Conservation (phyloP, 1,284 basidiomycete species). For the Heterobasidion irregulare region DNA sequence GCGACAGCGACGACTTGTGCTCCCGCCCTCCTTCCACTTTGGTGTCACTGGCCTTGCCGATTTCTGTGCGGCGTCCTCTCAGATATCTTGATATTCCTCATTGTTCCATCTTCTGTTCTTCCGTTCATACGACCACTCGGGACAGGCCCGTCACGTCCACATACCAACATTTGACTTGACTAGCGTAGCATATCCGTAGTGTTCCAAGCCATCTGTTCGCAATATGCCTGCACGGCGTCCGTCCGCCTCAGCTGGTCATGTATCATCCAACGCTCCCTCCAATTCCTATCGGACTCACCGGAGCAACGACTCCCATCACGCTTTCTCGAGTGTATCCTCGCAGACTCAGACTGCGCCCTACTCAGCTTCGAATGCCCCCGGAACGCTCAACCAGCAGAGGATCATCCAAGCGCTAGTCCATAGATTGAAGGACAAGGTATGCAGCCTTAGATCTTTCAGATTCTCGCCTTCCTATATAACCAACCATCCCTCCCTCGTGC, state of each 20-base stretch:
- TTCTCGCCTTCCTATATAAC: background rate
- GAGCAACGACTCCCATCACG: slow-evolving; percentile 43
- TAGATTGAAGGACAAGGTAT: slow-evolving; percentile 65
- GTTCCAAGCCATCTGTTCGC: background rate
- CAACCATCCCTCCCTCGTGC: background rate
- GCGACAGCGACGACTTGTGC: no score
- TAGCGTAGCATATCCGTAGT: background rate
- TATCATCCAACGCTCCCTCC: slow-evolving; percentile 17
- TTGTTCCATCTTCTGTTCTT: no score
- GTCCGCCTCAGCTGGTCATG: slow-evolving; percentile 33
- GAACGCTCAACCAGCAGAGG: slow-evolving; percentile 9
- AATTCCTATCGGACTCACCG: slow-evolving; percentile 28
- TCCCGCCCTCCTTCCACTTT: no score
- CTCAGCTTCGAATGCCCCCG: slow-evolving; percentile 15
- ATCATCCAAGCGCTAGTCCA: slow-evolving; percentile 43
- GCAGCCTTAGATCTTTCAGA: background rate
- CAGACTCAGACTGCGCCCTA: slow-evolving; percentile 20
- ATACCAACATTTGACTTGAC: background rate
- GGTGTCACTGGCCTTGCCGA: no score
- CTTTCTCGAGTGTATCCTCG: slow-evolving; percentile 17
- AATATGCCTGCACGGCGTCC: slow-evolving; percentile 36
- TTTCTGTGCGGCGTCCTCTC: no score
- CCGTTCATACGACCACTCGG: no score
- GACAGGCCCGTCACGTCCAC: background rate
- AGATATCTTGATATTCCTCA: no score